Conservation (phyloP, 2,329 filamentous ascomycete species). For the Meredithiella fracta region DNA sequence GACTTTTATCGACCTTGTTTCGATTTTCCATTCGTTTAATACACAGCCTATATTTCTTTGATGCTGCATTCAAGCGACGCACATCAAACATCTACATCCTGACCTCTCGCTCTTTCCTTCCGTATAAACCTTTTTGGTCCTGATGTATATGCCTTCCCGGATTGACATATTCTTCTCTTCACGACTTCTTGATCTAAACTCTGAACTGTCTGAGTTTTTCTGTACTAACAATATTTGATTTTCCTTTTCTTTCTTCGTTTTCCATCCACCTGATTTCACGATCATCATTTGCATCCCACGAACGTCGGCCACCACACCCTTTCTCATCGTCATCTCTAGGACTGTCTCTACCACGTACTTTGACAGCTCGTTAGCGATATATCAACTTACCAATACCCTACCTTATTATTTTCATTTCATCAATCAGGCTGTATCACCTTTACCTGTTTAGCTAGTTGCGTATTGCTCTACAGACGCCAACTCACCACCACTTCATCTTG, state of each 20-base stretch:
- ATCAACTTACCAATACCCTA: neutral
- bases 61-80: neutral
- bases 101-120: constrained; percentile 5
- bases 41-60: neutral
- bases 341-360: neutral
- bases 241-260: neutral
- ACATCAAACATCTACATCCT: neutral
- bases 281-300: too few species aligned
- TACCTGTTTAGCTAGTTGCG: neutral
- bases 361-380: neutral
- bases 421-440: neutral
- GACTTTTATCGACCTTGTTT: neutral
- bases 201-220: neutral
- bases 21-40: neutral
- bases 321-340: neutral
- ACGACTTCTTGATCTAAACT: neutral
- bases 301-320: neutral
- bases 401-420: neutral
- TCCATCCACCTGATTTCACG: neutral
- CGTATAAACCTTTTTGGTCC: neutral
- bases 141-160: constrained; percentile 1
- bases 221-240: neutral
- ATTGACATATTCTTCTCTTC: neutral
- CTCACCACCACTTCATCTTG: constrained; percentile 1
- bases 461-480: neutral